These are phyloP conservation scores for Linum usitatissimum DNA, from an alignment of 345 rosid genomes.

Conservation along the genomic window DNA sequence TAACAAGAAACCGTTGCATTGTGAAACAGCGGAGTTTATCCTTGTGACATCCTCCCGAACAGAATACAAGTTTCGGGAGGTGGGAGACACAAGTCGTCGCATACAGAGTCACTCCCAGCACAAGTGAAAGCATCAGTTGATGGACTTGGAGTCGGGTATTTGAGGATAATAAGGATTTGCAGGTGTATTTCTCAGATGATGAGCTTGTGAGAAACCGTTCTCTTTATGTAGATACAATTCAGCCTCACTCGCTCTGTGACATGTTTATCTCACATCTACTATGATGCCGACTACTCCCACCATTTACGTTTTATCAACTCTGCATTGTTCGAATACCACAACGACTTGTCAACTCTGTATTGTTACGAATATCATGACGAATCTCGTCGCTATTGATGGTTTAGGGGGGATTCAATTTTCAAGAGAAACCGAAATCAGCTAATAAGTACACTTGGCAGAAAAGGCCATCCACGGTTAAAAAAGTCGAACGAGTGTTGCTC, in stretches of 20 bases:
- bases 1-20: constrained; percentile 9
- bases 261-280: too few species aligned
- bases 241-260: too few species aligned
- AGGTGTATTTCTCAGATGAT: constrained; percentile 33
- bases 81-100: constrained; percentile 13
- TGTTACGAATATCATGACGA: too few species aligned
- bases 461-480: background rate
- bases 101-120: constrained; percentile 17
- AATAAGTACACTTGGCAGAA: background rate
- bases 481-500: background rate
- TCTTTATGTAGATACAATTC: too few species aligned
- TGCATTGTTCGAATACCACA: too few species aligned
- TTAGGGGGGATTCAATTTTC: too few species aligned
- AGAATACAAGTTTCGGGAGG: constrained; percentile 15
- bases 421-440: too few species aligned
- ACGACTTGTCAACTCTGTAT: too few species aligned
- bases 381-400: too few species aligned
- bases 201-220: background rate
- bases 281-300: too few species aligned
- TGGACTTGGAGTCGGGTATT: constrained; percentile 31
- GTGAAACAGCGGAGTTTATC: constrained; percentile 51
- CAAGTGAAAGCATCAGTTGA: constrained; percentile 27
- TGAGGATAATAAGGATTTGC: constrained; percentile 45
- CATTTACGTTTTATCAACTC: too few species aligned
- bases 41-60: constrained; percentile 35